phyloP scores from a whole-genome alignment of 2,329 filamentous ascomycete genomes.

The Cadophora malorum region DNA sequence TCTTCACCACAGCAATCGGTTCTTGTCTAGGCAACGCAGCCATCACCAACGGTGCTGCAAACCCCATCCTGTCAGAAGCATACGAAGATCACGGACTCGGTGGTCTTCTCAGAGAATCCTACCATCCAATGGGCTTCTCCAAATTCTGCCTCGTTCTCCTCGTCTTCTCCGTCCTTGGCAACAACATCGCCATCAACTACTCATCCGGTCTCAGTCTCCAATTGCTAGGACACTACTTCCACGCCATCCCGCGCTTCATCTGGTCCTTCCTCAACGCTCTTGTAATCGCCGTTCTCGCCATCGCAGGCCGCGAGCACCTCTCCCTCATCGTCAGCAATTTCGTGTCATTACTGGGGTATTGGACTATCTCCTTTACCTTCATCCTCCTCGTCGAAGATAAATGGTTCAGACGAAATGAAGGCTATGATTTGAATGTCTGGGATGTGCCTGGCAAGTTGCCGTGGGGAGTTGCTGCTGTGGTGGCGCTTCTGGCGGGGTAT shows the following conservation, averaged over 20 bases:
- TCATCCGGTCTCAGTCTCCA: constrained; percentile 43
- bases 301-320: constrained; percentile 40
- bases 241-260: constrained; percentile 45
- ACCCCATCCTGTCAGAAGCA: constrained; percentile 49
- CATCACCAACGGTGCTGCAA: constrained; percentile 44
- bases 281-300: constrained; percentile 41
- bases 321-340: constrained; percentile 43
- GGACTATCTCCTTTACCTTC: constrained; percentile 43
- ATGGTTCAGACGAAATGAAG: constrained; percentile 37
- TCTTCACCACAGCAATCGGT: constrained; percentile 53
- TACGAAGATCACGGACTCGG: constrained; percentile 54
- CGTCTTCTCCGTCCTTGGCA: constrained; percentile 44
- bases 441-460: constrained; percentile 40
- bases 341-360: constrained; percentile 43
- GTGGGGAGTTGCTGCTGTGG: constrained; percentile 41
- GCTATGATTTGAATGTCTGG: constrained; percentile 43
- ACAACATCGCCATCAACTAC: constrained; percentile 44
- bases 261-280: constrained; percentile 44
- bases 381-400: constrained; percentile 43
- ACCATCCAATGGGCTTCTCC: constrained; percentile 54
- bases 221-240: constrained; percentile 44
- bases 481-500: constrained; percentile 41
- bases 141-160: constrained; percentile 52
- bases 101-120: constrained; percentile 53
- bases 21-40: constrained; percentile 50